A percentile compares a stretch with the other conserved stretches of the same genome.
phyloP scores from a whole-genome alignment of 257 asterid species.

The Jaltomata sinuosa region DNA sequence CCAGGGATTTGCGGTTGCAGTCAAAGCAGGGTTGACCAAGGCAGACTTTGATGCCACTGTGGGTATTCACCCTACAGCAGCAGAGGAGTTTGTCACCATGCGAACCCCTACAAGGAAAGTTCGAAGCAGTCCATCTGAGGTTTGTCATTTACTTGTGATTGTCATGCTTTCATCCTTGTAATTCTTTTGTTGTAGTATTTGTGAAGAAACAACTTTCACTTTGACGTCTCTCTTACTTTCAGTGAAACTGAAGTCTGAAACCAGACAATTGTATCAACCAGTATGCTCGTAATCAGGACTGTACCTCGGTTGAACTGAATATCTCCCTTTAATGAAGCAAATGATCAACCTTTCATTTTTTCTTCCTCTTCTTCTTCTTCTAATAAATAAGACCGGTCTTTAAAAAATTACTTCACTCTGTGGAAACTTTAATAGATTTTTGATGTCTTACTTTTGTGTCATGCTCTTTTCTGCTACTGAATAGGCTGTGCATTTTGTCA shows the following conservation, averaged over 20 bases:
- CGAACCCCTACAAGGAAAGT: conserved; percentile 76
- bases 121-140: conserved; percentile 62
- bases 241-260: not conserved
- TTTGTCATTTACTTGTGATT: conserved; percentile 9
- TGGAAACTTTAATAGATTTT: not conserved
- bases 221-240: not conserved
- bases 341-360: not conserved
- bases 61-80: conserved; percentile 93
- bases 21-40: conserved; percentile 91
- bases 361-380: not conserved
- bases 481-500: not conserved
- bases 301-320: not conserved
- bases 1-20: conserved; percentile 92
- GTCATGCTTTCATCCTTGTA: not conserved
- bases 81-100: conserved; percentile 98
- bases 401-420: not conserved
- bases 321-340: not conserved
- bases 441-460: not conserved
- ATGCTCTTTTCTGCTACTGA: not conserved
- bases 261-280: not conserved
- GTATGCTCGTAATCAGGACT: not conserved
- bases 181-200: not conserved
- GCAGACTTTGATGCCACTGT: conserved; percentile 88
- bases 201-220: not conserved
- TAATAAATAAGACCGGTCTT: not conserved